phyloP scores from a whole-genome alignment of 2,329 filamentous ascomycete genomes.

The Fusarium albidum region DNA sequence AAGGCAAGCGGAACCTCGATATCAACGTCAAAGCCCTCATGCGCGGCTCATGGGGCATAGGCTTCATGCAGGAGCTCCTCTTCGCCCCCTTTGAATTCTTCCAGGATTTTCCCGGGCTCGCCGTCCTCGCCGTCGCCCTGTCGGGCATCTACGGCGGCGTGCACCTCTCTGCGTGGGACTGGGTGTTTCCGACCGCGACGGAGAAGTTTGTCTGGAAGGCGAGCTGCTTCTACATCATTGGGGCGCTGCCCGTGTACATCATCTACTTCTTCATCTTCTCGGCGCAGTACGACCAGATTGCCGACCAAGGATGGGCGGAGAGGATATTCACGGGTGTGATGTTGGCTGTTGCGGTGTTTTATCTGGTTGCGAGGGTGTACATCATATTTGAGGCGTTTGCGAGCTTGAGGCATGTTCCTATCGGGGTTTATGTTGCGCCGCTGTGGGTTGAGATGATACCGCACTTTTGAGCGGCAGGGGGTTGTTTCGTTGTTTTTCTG shows the following conservation, averaged over 20 bases:
- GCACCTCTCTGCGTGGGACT: background rate
- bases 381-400: conserved; percentile 4
- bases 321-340: no score
- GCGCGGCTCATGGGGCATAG: no score
- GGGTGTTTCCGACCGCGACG: background rate
- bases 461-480: conserved; percentile 1
- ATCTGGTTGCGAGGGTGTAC: background rate
- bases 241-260: background rate
- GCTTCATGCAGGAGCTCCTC: no score
- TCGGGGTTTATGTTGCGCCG: conserved; percentile 4
- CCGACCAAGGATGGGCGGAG: no score
- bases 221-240: background rate
- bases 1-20: conserved; percentile 3
- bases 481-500: no score
- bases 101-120: background rate
- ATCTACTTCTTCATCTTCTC: no score
- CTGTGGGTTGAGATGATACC: conserved; percentile 11
- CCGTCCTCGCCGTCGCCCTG: background rate
- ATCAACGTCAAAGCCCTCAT: background rate
- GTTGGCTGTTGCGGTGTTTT: background rate
- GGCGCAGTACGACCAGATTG: no score
- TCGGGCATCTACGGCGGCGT: background rate
- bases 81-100: no score
- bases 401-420: conserved; percentile 6
- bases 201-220: conserved; percentile 1